Evolutionary conservation across 73 alveolate genomes (phyloP).

Genomic region (Effrenium voratum): DNA sequence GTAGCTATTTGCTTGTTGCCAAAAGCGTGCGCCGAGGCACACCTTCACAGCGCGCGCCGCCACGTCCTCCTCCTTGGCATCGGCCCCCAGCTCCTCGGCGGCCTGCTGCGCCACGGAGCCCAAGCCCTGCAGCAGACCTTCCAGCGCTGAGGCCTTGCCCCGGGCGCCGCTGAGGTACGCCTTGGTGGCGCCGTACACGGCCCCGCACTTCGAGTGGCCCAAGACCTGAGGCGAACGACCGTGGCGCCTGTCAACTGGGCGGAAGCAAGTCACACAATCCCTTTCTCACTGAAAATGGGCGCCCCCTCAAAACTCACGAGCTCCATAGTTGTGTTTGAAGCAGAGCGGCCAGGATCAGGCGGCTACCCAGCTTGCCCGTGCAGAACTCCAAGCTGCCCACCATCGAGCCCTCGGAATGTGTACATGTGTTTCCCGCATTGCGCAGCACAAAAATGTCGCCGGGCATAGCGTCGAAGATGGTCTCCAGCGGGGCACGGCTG

Average conservation of each 20-base stretch:
- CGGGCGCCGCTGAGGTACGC: neutral
- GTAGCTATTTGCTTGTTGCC: too few relatives aligned
- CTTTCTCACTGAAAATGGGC: too few relatives aligned
- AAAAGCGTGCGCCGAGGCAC: too few relatives aligned
- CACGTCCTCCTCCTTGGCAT: neutral
- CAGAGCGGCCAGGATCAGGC: too few relatives aligned
- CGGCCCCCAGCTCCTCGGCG: neutral
- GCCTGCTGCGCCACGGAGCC: constrained; percentile 14
- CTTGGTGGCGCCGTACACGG: constrained; percentile 25
- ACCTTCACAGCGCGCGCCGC: constrained; percentile 5
- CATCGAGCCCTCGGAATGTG: neutral
- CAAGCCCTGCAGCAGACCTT: neutral
- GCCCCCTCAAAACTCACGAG: too few relatives aligned
- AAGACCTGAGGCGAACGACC: too few relatives aligned
- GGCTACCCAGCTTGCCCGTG: neutral
- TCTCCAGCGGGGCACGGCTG: constrained; percentile 7
- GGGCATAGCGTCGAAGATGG: neutral
- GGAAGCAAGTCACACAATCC: too few relatives aligned
- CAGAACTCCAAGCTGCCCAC: neutral
- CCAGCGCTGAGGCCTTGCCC: neutral
- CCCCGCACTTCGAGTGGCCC: neutral
- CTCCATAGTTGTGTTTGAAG: too few relatives aligned
- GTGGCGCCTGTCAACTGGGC: too few relatives aligned
- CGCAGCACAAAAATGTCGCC: neutral
- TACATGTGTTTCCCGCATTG: constrained; percentile 1